These are phyloP conservation scores for Pleurotus eryngii DNA, from an alignment of 768 basidiomycete genomes.

Conservation along the genomic window DNA sequence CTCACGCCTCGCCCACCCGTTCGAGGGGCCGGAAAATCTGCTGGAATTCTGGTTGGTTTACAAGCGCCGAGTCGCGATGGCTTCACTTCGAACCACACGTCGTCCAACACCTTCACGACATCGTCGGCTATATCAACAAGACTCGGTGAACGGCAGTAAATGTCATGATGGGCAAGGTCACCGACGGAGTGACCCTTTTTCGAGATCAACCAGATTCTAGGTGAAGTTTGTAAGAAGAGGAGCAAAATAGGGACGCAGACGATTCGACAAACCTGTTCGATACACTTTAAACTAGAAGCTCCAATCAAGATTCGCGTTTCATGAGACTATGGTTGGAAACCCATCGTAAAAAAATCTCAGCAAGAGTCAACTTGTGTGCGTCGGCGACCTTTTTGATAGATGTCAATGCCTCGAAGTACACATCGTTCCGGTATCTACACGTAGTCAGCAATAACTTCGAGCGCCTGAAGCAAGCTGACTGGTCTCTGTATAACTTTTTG, in stretches of 20 bases:
- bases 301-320: slow-evolving; percentile 57
- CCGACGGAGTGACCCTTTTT: slow-evolving; percentile 55
- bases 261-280: slow-evolving; percentile 46
- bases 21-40: no score
- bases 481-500: not conserved
- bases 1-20: no score
- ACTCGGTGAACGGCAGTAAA: no score
- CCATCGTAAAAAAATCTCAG: slow-evolving; percentile 60
- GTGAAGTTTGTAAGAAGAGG: no score
- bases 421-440: slow-evolving; percentile 57
- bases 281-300: slow-evolving; percentile 54
- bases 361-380: slow-evolving; percentile 42
- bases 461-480: no score
- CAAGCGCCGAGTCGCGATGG: slow-evolving; percentile 10
- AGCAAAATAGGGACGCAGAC: no score
- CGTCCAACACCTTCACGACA: slow-evolving; percentile 45
- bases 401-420: slow-evolving; percentile 47
- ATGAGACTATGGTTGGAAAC: slow-evolving; percentile 53
- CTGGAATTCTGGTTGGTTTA: no score
- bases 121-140: slow-evolving; percentile 35
- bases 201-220: slow-evolving; percentile 47
- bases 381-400: slow-evolving; percentile 40
- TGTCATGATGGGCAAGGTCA: not conserved
- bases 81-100: slow-evolving; percentile 45
- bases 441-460: not conserved